Base-by-base conservation (phyloP, 1,284 basidiomycete species). In the Ustilago trichophora region DNA sequence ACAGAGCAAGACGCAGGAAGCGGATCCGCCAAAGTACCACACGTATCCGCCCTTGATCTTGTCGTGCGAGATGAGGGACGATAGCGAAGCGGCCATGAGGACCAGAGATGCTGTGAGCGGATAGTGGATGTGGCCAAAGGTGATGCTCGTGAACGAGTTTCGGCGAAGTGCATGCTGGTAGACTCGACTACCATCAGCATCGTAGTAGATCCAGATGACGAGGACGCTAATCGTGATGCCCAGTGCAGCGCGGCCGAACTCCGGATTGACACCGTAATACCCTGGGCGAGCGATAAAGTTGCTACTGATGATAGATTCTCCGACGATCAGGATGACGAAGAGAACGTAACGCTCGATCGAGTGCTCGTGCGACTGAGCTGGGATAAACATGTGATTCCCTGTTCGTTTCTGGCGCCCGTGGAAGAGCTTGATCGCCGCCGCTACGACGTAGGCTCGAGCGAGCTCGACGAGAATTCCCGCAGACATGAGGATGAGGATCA, bases 141-240 rank as follows among this genome's bases (percentile, higher is more conserved):
- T 57, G 40, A 80, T 73, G 9, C 68, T 63, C 12, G 78, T 73
- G 24, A 73, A 71, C 43, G 72, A 71, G 62, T 81, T 72, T 6
- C 80, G 54, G 1, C 78, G 63, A 3, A 82, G 62, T 0, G 80
- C 80, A 35, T 82, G 81, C 19, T 79, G 69, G 55, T 74, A 82
- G 6, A 72, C 73, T 4, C 81, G 55, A 4, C 66, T 72, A 22
- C 58, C 64, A 45, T 81, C 80, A 0, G 62, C 42, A 42, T 75
- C 72, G 57, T 73, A 75, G 44, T 75, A 75, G 38, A 77, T 55
- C 80, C 80, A 82, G 33, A 73, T 78, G 10, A 82, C 44, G 8
- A 72, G 31, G 43, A 80, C 80, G 13, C 75, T 56, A 32, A 77
- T 71, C 15, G 62, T 45, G 34, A 82, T 70, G 1, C 68, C 63